Evolutionary conservation across 768 basidiomycete genomes (phyloP).

Genomic region (Suillus discolor): DNA sequence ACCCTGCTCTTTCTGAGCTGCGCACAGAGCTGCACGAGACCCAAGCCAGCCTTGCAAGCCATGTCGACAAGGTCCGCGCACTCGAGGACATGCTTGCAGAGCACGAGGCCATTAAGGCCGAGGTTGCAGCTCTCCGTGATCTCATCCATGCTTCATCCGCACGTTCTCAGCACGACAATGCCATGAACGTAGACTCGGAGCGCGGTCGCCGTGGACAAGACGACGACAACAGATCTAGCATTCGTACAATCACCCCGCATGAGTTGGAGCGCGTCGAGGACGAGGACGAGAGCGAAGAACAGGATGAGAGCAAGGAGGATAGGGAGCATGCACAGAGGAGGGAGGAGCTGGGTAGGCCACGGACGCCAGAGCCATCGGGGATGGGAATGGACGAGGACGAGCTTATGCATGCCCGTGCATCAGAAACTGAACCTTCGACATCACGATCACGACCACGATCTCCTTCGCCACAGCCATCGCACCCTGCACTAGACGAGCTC

Average conservation of each 20-base stretch:
- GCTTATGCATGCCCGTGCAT: not conserved
- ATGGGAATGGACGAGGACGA: slow-evolving; percentile 53
- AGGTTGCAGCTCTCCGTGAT: slow-evolving; percentile 72
- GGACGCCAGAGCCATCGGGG: slow-evolving; percentile 78
- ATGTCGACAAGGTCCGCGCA: slow-evolving; percentile 82
- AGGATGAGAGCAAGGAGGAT: slow-evolving; percentile 42
- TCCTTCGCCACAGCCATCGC: slow-evolving; percentile 25
- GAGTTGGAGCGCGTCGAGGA: slow-evolving; percentile 74
- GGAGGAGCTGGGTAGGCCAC: slow-evolving; percentile 67
- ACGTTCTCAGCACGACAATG: slow-evolving; percentile 20
- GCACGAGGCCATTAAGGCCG: slow-evolving; percentile 81
- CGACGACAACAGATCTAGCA: slow-evolving; percentile 72
- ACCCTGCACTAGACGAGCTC: slow-evolving; percentile 54
- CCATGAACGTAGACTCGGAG: slow-evolving; percentile 12
- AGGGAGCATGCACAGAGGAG: slow-evolving; percentile 48
- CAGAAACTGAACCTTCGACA: slow-evolving; percentile 33
- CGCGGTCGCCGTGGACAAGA: slow-evolving; percentile 39
- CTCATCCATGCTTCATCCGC: slow-evolving; percentile 55
- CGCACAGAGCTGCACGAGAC: slow-evolving; percentile 86
- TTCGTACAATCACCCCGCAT: slow-evolving; percentile 70
- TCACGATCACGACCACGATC: slow-evolving; percentile 21
- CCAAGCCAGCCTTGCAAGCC: slow-evolving; percentile 70
- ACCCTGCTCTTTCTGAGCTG: slow-evolving; percentile 53
- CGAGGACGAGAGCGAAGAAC: slow-evolving; percentile 65
- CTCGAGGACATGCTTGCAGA: slow-evolving; percentile 82